Evolutionary conservation across 768 basidiomycete species (phyloP).

Genomic region (Lentinula boryana): DNA sequence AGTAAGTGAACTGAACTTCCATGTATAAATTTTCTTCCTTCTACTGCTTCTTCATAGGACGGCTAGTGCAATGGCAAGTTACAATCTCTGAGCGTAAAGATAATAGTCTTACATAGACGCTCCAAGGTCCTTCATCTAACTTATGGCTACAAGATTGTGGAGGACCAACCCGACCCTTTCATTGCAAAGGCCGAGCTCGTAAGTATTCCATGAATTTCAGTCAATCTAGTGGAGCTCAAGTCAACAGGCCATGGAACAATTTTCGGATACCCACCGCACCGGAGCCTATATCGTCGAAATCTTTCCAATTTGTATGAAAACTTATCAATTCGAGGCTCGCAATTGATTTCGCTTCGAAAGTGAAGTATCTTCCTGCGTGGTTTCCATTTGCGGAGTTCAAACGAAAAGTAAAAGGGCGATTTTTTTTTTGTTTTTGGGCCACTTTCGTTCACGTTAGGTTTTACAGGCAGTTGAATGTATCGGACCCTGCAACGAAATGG

Average conservation of each 20-base stretch:
- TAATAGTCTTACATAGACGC: neutral
- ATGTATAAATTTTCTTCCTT: neutral
- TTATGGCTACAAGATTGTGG: slow-evolving; percentile 2
- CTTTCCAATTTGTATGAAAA: slow-evolving; percentile 8
- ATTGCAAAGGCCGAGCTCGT: neutral
- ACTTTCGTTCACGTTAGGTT: neutral
- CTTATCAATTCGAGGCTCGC: neutral
- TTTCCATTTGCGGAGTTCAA: slow-evolving; percentile 29
- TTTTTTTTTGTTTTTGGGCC: neutral
- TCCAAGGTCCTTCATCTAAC: neutral
- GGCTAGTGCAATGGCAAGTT: slow-evolving; percentile 3
- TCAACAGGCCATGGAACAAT: slow-evolving; percentile 2
- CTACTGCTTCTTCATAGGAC: neutral
- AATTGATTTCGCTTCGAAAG: slow-evolving; percentile 9
- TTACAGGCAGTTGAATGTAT: slow-evolving; percentile 4
- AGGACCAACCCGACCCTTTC: slow-evolving; percentile 5
- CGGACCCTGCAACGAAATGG: slow-evolving; percentile 19
- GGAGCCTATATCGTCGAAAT: slow-evolving; percentile 7
- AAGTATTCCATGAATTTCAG: neutral
- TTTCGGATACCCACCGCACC: neutral
- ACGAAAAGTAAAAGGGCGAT: slow-evolving; percentile 18
- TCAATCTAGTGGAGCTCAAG: neutral
- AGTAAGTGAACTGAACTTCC: neutral
- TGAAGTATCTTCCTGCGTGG: slow-evolving; percentile 29
- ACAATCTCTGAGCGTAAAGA: neutral